A percentile compares a stretch with the other conserved stretches of the same genome.
phyloP scores from a whole-genome alignment of 2,329 filamentous ascomycete species.

The Penicillium digitatum region DNA sequence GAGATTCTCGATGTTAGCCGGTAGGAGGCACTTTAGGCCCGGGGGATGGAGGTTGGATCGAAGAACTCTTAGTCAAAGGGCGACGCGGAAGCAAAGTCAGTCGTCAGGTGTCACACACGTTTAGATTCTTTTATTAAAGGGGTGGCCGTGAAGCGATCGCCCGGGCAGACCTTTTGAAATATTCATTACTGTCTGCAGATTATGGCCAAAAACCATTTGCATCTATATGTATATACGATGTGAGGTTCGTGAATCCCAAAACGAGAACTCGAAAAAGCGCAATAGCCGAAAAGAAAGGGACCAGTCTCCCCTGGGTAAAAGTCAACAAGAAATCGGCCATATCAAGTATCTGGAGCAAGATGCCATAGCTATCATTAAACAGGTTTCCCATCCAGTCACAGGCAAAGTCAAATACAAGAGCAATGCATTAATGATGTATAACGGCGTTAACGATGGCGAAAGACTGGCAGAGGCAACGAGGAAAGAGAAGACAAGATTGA shows the following conservation, averaged over 20 bases:
- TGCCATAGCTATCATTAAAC: background rate
- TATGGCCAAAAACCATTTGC: background rate
- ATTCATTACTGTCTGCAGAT: background rate
- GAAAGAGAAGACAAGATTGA: constrained; percentile 3
- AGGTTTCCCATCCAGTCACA: background rate
- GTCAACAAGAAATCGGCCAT: background rate
- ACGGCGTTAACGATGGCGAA: constrained; percentile 11
- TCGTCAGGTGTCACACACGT: background rate
- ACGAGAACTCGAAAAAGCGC: background rate
- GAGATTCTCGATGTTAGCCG: background rate
- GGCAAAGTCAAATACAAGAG: background rate
- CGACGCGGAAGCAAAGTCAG: background rate
- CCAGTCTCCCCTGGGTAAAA: background rate
- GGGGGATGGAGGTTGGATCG: background rate
- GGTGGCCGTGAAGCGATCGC: background rate
- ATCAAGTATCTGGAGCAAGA: background rate
- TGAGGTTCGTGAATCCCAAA: background rate
- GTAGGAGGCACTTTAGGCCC: background rate
- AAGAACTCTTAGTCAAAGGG: background rate
- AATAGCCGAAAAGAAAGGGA: background rate
- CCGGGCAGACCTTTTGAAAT: background rate
- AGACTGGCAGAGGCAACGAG: constrained; percentile 7
- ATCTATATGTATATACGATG: background rate
- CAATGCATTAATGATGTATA: constrained; percentile 24
- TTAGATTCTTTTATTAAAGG: background rate